phyloP scores from a whole-genome alignment of 2,329 filamentous ascomycete species.

The Ophiostoma sp. region DNA sequence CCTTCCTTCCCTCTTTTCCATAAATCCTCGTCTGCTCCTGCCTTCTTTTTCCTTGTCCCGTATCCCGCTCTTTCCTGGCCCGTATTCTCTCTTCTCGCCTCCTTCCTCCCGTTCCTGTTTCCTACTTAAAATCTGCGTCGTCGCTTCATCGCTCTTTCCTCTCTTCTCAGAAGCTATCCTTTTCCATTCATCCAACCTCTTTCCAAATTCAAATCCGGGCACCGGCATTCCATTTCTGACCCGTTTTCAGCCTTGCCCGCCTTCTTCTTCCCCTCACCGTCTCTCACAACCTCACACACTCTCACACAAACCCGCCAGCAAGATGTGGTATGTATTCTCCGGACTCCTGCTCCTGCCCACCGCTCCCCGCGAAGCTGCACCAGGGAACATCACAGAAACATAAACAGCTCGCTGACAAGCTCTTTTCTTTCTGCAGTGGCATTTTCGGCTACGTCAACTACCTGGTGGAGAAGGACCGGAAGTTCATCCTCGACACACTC shows the following conservation, averaged over 20 bases:
- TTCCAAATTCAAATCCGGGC: background rate
- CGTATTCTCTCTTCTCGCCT: background rate
- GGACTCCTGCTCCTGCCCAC: background rate
- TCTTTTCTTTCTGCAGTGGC: slow-evolving; percentile 58
- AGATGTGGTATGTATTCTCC: slow-evolving; percentile 10
- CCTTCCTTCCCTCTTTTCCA: slow-evolving; percentile 18
- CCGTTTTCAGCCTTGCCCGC: background rate
- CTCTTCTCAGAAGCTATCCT: background rate
- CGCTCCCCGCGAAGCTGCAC: background rate
- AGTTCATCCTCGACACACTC: slow-evolving; percentile 92
- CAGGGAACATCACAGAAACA: background rate
- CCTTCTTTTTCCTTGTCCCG: background rate
- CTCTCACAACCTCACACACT: background rate
- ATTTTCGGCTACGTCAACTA: slow-evolving; percentile 99
- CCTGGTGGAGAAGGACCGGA: slow-evolving; percentile 96
- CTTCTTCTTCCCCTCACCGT: background rate
- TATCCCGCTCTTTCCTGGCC: slow-evolving; percentile 1
- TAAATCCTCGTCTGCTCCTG: slow-evolving; percentile 10
- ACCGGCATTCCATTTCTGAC: background rate
- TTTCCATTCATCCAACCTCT: background rate
- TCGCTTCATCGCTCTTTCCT: slow-evolving; percentile 11
- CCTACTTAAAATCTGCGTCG: slow-evolving; percentile 2
- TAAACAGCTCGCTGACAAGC: background rate
- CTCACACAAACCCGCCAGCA: background rate
- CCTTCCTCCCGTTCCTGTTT: slow-evolving; percentile 5